Percentiles rank a stretch among this genome's conserved stretches.
Conservation (phyloP, 345 rosid species). For the Hypericum perforatum region DNA sequence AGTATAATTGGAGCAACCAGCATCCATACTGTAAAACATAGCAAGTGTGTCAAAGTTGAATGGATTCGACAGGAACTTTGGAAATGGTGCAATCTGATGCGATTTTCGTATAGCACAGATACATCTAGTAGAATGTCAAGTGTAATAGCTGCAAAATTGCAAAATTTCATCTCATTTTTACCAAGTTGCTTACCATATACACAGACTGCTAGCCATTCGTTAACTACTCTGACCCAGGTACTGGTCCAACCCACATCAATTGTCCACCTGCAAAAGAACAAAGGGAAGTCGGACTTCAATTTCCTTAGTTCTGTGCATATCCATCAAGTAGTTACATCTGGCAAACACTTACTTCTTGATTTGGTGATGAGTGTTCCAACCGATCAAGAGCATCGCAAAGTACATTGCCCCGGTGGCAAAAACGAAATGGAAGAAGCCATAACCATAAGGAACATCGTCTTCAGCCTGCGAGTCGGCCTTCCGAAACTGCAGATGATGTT, state of each 20-base stretch:
- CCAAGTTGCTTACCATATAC: slow-evolving; percentile 79
- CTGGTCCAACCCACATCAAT: slow-evolving; percentile 99
- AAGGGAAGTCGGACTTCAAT: too few relatives aligned
- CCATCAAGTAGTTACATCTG: too few relatives aligned
- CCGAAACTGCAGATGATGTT: slow-evolving; percentile 35
- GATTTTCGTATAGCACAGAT: too few relatives aligned
- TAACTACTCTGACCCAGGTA: slow-evolving; percentile 85
- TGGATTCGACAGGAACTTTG: too few relatives aligned
- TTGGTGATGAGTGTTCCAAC: slow-evolving; percentile 87
- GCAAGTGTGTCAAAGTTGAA: not conserved
- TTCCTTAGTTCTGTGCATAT: too few relatives aligned
- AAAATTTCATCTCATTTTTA: too few relatives aligned
- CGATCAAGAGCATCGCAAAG: slow-evolving; percentile 81
- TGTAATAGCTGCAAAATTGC: too few relatives aligned
- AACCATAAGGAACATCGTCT: slow-evolving; percentile 78
- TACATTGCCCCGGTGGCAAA: slow-evolving; percentile 98
- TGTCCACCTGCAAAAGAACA: slow-evolving; percentile 67
- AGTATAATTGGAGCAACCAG: slow-evolving; percentile 60
- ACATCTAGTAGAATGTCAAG: not conserved
- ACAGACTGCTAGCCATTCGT: slow-evolving; percentile 92
- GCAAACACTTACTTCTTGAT: slow-evolving; percentile 57
- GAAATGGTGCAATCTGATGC: too few relatives aligned
- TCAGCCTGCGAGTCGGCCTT: slow-evolving; percentile 38
- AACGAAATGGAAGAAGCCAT: slow-evolving; percentile 95
- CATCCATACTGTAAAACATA: slow-evolving; percentile 78